A percentile compares a stretch with the other conserved stretches of the same genome.
Evolutionary conservation across 2,329 filamentous ascomycete genomes (phyloP).

Genomic region (Colletotrichum sp.): DNA sequence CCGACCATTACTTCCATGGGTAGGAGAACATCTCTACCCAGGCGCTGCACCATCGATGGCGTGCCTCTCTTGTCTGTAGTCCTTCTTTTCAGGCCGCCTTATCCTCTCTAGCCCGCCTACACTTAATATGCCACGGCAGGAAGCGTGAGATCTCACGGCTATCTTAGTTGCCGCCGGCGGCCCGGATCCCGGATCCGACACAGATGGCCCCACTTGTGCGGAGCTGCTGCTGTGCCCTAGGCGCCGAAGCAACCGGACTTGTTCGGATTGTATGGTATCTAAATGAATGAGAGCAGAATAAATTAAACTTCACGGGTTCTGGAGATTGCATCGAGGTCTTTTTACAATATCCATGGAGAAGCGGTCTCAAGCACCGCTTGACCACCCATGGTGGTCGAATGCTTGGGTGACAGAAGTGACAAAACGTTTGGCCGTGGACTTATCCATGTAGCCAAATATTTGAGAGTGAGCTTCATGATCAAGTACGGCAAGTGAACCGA

Average conservation of each 20-base stretch:
- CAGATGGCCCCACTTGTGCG: neutral
- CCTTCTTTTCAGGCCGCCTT: rapidly evolving
- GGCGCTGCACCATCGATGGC: neutral
- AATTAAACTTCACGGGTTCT: rapidly evolving
- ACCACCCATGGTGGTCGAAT: neutral
- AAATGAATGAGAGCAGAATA: neutral
- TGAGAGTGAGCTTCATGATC: neutral
- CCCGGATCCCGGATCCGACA: neutral
- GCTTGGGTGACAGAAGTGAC: neutral
- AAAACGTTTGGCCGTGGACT: neutral
- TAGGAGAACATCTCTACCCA: neutral
- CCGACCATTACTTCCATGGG: neutral
- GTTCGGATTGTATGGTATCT: neutral
- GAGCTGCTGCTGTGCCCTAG: neutral
- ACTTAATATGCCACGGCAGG: rapidly evolving
- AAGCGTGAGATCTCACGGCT: rapidly evolving
- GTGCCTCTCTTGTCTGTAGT: neutral
- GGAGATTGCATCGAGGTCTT: neutral
- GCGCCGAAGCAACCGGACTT: neutral
- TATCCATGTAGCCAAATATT: neutral
- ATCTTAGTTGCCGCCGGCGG: neutral
- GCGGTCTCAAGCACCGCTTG: neutral
- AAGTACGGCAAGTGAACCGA: neutral
- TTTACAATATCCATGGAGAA: rapidly evolving
- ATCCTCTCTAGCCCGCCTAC: neutral